A percentile compares a stretch with the other conserved stretches of the same genome.
Evolutionary conservation across 2,329 filamentous ascomycete genomes (phyloP).

Genomic region (Neophaeococcomyces aloes): DNA sequence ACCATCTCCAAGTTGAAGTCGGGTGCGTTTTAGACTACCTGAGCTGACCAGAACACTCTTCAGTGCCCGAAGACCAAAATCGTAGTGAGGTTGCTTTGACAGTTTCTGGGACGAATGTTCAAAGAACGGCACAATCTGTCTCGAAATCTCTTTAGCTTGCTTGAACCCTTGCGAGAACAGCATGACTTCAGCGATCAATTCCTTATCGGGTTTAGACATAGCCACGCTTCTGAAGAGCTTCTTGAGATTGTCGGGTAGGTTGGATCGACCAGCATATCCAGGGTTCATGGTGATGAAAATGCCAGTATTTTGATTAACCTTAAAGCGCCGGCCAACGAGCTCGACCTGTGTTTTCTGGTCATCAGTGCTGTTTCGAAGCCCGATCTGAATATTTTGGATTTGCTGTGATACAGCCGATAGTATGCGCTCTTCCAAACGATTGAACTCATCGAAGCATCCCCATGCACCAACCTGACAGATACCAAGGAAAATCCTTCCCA

Average conservation of each 20-base stretch:
- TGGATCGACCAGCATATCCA: slow-evolving; percentile 94
- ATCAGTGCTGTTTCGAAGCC: slow-evolving; percentile 71
- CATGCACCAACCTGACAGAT: slow-evolving; percentile 98
- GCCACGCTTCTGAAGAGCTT: slow-evolving; percentile 98
- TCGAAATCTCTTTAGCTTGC: slow-evolving; percentile 84
- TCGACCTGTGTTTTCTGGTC: slow-evolving; percentile 86
- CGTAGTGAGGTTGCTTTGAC: slow-evolving; percentile 96
- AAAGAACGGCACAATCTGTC: slow-evolving; percentile 96
- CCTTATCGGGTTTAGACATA: slow-evolving; percentile 99
- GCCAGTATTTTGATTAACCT: slow-evolving; percentile 84
- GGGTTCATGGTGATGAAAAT: slow-evolving; percentile 99
- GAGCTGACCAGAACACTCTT: slow-evolving; percentile 99
- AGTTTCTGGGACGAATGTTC: slow-evolving; percentile 71
- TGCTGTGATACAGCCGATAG: slow-evolving; percentile 97
- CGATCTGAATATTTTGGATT: slow-evolving; percentile 97
- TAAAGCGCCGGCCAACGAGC: slow-evolving; percentile 78
- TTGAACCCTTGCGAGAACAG: slow-evolving; percentile 98
- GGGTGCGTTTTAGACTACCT: slow-evolving; percentile 81
- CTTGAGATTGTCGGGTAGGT: slow-evolving; percentile 97
- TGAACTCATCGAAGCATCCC: slow-evolving; percentile 99
- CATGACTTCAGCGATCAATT: slow-evolving; percentile 99
- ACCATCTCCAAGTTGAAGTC: slow-evolving; percentile 51
- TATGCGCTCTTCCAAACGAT: slow-evolving; percentile 94
- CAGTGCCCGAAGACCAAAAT: slow-evolving; percentile 92
- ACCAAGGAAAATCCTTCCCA: slow-evolving; percentile 98